A percentile compares a stretch with the other conserved stretches of the same genome.
phyloP scores from a whole-genome alignment of 345 rosid genomes.

The Populus ilicifolia region DNA sequence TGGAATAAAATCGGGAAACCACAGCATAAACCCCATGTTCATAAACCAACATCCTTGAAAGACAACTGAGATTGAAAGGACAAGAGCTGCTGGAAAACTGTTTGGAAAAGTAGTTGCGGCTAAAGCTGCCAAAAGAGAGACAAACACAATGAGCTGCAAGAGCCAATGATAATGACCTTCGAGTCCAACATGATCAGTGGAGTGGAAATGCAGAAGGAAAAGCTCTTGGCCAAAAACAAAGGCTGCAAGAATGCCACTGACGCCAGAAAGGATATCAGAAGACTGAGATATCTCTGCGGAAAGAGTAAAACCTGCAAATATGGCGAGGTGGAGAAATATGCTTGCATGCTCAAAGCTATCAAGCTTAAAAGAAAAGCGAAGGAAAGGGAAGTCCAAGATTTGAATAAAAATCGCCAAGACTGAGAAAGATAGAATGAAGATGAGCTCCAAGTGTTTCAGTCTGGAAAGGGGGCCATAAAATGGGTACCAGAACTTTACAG shows the following conservation, averaged over 20 bases:
- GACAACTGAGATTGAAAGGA: slow-evolving; percentile 56
- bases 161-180: slow-evolving; percentile 94
- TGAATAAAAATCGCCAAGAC: slow-evolving; percentile 49
- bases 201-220: slow-evolving; percentile 83
- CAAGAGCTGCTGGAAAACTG: slow-evolving; percentile 52
- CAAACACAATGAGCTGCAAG: slow-evolving; percentile 65
- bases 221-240: slow-evolving; percentile 75
- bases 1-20: slow-evolving; percentile 68
- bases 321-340: slow-evolving; percentile 76
- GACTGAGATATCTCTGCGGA: slow-evolving; percentile 47
- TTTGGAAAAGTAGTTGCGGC: slow-evolving; percentile 44
- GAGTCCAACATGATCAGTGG: slow-evolving; percentile 73
- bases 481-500: slow-evolving; percentile 54
- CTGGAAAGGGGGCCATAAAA: slow-evolving; percentile 30
- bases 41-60: slow-evolving; percentile 88
- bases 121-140: slow-evolving; percentile 53
- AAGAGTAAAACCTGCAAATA: slow-evolving; percentile 65
- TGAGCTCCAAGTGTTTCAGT: slow-evolving; percentile 56
- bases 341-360: slow-evolving; percentile 78
- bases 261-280: slow-evolving; percentile 42
- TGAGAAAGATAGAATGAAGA: slow-evolving; percentile 54
- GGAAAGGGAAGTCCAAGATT: slow-evolving; percentile 50
- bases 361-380: slow-evolving; percentile 50
- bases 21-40: slow-evolving; percentile 82
- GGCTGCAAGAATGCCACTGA: slow-evolving; percentile 57